Conservation (phyloP, 2,329 filamentous ascomycete genomes). For the Colletotrichum nymphaeae region DNA sequence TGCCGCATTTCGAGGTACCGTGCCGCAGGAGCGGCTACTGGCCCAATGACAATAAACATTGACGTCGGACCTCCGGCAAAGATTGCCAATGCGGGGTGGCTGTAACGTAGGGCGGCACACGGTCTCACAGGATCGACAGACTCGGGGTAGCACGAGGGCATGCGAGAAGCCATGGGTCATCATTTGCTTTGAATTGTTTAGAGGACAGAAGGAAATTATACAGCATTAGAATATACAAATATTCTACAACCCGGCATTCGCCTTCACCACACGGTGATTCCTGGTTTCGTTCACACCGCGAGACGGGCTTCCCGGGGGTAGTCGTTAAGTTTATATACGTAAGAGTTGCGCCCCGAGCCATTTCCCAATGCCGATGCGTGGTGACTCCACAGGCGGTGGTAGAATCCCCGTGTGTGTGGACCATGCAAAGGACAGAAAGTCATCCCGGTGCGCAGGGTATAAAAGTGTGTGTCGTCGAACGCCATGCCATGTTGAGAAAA, state of each 20-base stretch:
- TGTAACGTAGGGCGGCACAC: background rate
- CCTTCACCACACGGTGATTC: constrained; percentile 34
- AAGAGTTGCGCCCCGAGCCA: constrained; percentile 29
- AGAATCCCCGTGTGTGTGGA: constrained; percentile 16
- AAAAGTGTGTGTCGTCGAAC: constrained; percentile 36
- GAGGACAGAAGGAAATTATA: constrained; percentile 45
- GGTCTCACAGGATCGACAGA: background rate
- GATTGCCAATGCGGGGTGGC: background rate
- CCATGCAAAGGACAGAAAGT: constrained; percentile 27
- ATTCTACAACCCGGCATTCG: constrained; percentile 35
- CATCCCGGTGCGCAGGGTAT: constrained; percentile 37
- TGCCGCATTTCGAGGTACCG: background rate
- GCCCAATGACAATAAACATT: background rate
- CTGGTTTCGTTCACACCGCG: constrained; percentile 29
- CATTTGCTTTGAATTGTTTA: background rate
- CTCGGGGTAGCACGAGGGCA: background rate
- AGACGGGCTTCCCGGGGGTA: constrained; percentile 32
- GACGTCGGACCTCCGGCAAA: background rate
- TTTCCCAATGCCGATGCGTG: constrained; percentile 27
- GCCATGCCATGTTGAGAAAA: constrained; percentile 35
- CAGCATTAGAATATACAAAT: constrained; percentile 50
- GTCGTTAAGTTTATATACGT: constrained; percentile 35
- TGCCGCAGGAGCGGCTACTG: background rate
- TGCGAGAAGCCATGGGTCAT: background rate
- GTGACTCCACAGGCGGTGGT: constrained; percentile 22